Base-by-base conservation (phyloP, 2,329 filamentous ascomycete species). In the Colletotrichum kahawae region DNA sequence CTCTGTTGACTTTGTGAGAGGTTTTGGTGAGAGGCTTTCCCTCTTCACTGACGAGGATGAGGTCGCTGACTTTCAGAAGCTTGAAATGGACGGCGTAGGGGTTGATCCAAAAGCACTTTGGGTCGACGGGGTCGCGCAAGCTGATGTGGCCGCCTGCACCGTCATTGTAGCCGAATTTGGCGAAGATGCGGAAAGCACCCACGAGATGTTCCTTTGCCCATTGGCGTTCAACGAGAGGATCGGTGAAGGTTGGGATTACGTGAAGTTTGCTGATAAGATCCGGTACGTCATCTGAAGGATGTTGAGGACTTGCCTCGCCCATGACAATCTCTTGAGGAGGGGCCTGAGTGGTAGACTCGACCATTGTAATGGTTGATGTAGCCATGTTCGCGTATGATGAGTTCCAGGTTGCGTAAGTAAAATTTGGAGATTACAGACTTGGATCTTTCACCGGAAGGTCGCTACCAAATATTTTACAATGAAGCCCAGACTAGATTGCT, bases 401-500 rank as follows among this genome's bases (percentile, higher is more conserved):
- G 24, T 27, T 27, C 24, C 24, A 27, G 43, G 7, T 24, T 21
- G n/a, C 7, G 6, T 4, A 18, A 7, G n/a, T 7, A 7, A 21
- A 43, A 13, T 10, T 13, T 21, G n/a, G 2, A 51, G 5, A 51
- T 21, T 21, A 6, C n/a, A 51, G 21, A 21, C 43, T 24, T n/a
- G 10, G 12, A n/a, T 24, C 10, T 51, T 51, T 4, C 43, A 21
- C 0, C 1, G 12, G 0, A 51, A 51, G 3, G n/a, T 4, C 10
- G n/a, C 43, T 13, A 51, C n/a, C 10, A 21, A 13, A 21, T 13
- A 24, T 4, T 13, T 51, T 12, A 2, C 2, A 21, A 51, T 51
- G 12, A 13, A 51, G 43, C 10, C 12, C 10, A 21, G 43, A 13
- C 21, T 21, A 10, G n/a, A 51, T 51, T 51, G 3, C n/a, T 51